Conservation (phyloP, 495 filamentous ascomycete species). For the Neurospora pannonica region DNA sequence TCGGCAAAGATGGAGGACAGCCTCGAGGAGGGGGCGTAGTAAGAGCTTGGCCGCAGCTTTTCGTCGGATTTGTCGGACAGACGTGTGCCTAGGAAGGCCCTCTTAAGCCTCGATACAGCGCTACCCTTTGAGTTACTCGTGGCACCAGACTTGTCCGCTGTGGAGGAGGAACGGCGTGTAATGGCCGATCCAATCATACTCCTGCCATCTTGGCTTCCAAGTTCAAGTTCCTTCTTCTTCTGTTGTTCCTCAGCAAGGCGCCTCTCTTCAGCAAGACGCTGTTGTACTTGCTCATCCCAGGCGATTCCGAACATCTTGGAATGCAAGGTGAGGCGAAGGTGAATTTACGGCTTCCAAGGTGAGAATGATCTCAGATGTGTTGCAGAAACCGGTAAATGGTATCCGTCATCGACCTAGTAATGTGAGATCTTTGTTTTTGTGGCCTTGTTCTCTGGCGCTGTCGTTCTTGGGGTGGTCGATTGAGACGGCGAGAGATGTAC, state of each 20-base stretch:
- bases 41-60: neutral
- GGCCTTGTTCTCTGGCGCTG: neutral
- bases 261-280: neutral
- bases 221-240: neutral
- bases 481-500: neutral
- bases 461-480: neutral
- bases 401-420: neutral
- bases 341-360: neutral
- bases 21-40: neutral
- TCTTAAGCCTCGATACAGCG: neutral
- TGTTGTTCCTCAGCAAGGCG: neutral
- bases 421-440: neutral
- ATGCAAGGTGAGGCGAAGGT: neutral
- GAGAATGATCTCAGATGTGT: neutral
- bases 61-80: neutral
- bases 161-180: neutral
- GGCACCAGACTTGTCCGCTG: neutral
- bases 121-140: neutral
- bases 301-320: neutral
- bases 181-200: neutral
- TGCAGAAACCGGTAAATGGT: neutral
- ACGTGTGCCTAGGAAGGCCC: neutral
- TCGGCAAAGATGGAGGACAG: neutral
- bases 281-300: neutral
- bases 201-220: neutral